Conservation (phyloP, 805 yeast species). For the Wickerhamomyces bovis region DNA sequence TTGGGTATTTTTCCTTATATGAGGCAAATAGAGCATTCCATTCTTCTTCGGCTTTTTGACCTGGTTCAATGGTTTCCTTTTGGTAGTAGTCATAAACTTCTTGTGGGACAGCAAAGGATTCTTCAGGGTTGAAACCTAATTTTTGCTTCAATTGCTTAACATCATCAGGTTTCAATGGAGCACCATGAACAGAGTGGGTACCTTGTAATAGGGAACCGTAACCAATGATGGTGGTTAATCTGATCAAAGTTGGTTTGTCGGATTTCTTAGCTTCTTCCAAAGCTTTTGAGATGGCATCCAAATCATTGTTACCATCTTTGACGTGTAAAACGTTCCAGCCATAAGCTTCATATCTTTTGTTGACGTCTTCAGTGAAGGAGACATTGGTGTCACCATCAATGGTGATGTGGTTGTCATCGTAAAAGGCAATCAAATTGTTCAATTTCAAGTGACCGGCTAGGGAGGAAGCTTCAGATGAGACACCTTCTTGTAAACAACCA, state of each 20-base stretch:
- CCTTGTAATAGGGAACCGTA: conserved; percentile 84
- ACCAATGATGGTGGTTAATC: conserved; percentile 89
- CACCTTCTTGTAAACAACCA: conserved; percentile 98
- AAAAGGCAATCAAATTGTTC: conserved; percentile 88
- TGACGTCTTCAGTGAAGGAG: conserved; percentile 91
- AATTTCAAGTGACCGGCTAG: conserved; percentile 94
- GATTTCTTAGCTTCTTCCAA: conserved; percentile 75
- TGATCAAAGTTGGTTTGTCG: conserved; percentile 86
- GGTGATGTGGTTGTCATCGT: conserved; percentile 95
- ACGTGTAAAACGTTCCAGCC: conserved; percentile 89
- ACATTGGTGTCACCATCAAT: conserved; percentile 89
- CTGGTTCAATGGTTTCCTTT: conserved; percentile 47
- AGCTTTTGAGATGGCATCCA: conserved; percentile 65
- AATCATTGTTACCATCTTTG: conserved; percentile 74
- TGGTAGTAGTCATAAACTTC: conserved; percentile 73
- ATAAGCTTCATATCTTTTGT: conserved; percentile 78
- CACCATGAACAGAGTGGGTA: conserved; percentile 90
- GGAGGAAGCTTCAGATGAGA: conserved; percentile 88
- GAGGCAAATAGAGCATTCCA: conserved; percentile 65
- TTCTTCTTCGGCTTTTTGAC: conserved; percentile 61
- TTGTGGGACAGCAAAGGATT: conserved; percentile 71
- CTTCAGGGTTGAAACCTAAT: conserved; percentile 84
- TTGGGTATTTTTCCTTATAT: conserved; percentile 68
- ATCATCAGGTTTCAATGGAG: conserved; percentile 93
- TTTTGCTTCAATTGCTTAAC: conserved; percentile 75